Percentiles rank a stretch among this genome's conserved stretches.
Evolutionary conservation across 352 stramenopile genomes (phyloP).

Genomic region (Achlya hypogyna): DNA sequence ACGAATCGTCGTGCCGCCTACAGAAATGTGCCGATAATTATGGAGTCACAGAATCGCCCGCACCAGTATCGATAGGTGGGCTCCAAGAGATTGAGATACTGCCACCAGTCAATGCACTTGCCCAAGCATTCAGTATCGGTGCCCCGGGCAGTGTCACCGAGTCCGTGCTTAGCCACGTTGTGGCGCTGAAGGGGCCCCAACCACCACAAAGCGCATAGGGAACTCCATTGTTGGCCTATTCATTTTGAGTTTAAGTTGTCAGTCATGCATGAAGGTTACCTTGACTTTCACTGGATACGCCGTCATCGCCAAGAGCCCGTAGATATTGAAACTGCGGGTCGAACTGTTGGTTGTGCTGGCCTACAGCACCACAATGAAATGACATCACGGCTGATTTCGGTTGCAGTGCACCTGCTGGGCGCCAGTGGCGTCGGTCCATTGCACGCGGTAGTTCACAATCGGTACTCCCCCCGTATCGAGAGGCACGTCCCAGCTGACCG

Average conservation of each 20-base stretch:
- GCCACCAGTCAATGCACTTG: constrained; percentile 30
- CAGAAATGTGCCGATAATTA: background rate
- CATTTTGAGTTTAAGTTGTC: background rate
- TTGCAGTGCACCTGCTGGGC: constrained; percentile 23
- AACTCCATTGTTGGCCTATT: constrained; percentile 24
- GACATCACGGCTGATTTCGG: background rate
- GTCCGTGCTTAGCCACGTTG: constrained; percentile 29
- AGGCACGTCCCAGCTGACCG: constrained; percentile 33
- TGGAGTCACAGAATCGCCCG: background rate
- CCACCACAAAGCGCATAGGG: constrained; percentile 28
- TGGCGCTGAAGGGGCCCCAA: constrained; percentile 34
- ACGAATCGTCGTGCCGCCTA: constrained; percentile 31
- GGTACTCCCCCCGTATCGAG: constrained; percentile 40
- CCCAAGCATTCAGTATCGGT: constrained; percentile 19
- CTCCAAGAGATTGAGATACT: constrained; percentile 44
- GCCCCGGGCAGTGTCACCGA: constrained; percentile 30
- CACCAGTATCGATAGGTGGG: constrained; percentile 39
- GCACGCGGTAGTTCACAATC: constrained; percentile 54
- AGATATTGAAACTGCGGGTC: constrained; percentile 23
- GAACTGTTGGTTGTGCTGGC: background rate
- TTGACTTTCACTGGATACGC: constrained; percentile 42
- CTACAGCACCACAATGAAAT: background rate
- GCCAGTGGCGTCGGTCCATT: constrained; percentile 19
- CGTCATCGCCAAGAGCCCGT: constrained; percentile 26
- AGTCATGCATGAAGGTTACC: constrained; percentile 22